phyloP scores from a whole-genome alignment of 1,139 yeast genomes.

The Yamadazyma pseudoaaseri region DNA sequence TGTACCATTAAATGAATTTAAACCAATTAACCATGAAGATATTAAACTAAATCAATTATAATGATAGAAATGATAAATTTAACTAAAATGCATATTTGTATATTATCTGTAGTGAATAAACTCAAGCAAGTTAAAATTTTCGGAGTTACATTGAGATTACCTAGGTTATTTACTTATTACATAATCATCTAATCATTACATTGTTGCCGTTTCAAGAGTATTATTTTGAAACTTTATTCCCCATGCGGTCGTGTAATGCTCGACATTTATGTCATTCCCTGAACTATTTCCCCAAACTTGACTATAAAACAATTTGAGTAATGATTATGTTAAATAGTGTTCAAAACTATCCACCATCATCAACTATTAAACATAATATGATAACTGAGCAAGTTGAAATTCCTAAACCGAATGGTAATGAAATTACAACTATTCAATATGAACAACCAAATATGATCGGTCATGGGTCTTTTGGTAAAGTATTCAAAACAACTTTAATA shows the following conservation, averaged over 20 bases:
- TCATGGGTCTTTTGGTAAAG: slow-evolving; percentile 96
- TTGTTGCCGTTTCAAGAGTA: too few species aligned
- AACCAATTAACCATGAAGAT: slow-evolving; percentile 15
- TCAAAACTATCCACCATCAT: neutral
- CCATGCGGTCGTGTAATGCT: slow-evolving; percentile 1
- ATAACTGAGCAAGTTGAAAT: slow-evolving; percentile 8
- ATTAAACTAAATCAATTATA: slow-evolving; percentile 11
- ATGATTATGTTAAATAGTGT: neutral
- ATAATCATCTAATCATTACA: too few species aligned
- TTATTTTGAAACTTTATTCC: neutral
- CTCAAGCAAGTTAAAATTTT: too few species aligned
- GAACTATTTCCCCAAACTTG: slow-evolving; percentile 3
- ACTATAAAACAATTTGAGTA: neutral
- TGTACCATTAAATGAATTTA: slow-evolving; percentile 13
- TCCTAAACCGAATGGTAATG: slow-evolving; percentile 33
- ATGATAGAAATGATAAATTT: slow-evolving; percentile 2
- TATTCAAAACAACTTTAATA: slow-evolving; percentile 77
- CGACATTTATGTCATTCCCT: slow-evolving; percentile 4
- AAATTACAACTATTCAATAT: slow-evolving; percentile 56
- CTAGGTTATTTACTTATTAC: too few species aligned
- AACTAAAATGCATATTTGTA: neutral
- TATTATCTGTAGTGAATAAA: too few species aligned
- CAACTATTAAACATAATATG: slow-evolving; percentile 1
- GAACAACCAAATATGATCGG: slow-evolving; percentile 86
- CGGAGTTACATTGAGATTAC: too few species aligned